Evolutionary conservation across 1,284 basidiomycete species (phyloP).

Genomic region (Abortiporus biennis): DNA sequence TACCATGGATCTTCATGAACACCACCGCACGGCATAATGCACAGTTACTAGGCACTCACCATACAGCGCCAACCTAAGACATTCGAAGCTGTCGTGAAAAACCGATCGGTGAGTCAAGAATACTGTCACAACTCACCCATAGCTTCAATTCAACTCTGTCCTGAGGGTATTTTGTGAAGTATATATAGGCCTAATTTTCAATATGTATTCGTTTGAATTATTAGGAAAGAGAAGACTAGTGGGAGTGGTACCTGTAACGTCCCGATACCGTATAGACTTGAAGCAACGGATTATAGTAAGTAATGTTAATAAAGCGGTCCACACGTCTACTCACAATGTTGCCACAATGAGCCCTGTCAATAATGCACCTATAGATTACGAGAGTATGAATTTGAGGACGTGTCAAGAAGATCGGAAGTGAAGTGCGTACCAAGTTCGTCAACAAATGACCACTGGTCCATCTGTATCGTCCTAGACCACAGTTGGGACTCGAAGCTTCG

Average conservation of each 20-base stretch:
- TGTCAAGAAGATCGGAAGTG: not conserved
- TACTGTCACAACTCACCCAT: conserved; percentile 1
- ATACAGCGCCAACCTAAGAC: conserved; percentile 1
- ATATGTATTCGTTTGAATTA: not conserved
- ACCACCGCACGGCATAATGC: not conserved
- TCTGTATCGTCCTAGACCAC: not conserved
- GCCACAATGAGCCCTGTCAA: conserved; percentile 1
- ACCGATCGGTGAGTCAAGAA: not conserved
- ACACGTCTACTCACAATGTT: conserved; percentile 2
- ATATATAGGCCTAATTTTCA: conserved; percentile 3
- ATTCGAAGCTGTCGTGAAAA: not conserved
- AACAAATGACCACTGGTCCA: conserved; percentile 1
- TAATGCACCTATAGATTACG: conserved; percentile 1
- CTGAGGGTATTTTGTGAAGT: conserved; percentile 4
- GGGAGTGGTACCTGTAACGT: conserved; percentile 1
- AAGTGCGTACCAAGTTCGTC: conserved; percentile 1
- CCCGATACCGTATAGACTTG: conserved; percentile 4
- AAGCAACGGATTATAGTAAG: not conserved
- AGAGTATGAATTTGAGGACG: not conserved
- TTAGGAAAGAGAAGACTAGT: not conserved
- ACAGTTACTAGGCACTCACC: not conserved
- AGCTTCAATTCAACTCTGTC: conserved; percentile 3
- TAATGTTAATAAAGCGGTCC: not conserved
- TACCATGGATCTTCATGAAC: too few species aligned
- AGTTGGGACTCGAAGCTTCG: too few species aligned